Percentiles rank a stretch among this genome's conserved stretches.
Evolutionary conservation across 805 yeast genomes (phyloP).

Genomic region (Zygoascus tannicola): DNA sequence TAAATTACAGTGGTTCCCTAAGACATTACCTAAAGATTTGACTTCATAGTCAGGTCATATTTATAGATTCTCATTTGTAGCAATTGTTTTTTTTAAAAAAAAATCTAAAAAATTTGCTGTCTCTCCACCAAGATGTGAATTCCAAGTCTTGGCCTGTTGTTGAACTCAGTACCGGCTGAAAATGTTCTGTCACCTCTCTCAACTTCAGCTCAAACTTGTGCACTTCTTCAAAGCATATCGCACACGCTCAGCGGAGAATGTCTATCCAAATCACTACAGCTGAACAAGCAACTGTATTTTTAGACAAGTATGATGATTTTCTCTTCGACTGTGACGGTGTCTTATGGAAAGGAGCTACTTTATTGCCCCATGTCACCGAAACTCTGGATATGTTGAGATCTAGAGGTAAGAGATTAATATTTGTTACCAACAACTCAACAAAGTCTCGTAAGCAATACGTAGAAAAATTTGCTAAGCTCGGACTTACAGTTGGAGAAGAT

Average conservation of each 20-base stretch:
- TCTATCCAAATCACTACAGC: constrained; percentile 19
- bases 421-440: constrained; percentile 94
- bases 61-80: too few relatives aligned
- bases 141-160: too few relatives aligned
- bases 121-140: too few relatives aligned
- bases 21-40: neutral
- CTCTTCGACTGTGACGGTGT: constrained; percentile 98
- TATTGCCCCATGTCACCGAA: constrained; percentile 71
- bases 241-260: too few relatives aligned
- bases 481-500: constrained; percentile 36
- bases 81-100: too few relatives aligned
- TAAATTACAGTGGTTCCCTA: constrained; percentile 16
- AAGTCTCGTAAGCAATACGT: constrained; percentile 75
- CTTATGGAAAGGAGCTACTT: constrained; percentile 79
- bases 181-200: too few relatives aligned
- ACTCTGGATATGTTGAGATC: constrained; percentile 53
- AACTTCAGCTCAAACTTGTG: too few relatives aligned
- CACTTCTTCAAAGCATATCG: too few relatives aligned
- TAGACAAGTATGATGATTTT: constrained; percentile 70
- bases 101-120: too few relatives aligned
- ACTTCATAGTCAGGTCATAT: too few relatives aligned
- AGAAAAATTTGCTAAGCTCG: constrained; percentile 59
- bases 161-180: too few relatives aligned
- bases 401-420: constrained; percentile 58
- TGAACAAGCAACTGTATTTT: constrained; percentile 33